Evolutionary conservation across 2,329 filamentous ascomycete species (phyloP).

Genomic region (Exophiala sp.): DNA sequence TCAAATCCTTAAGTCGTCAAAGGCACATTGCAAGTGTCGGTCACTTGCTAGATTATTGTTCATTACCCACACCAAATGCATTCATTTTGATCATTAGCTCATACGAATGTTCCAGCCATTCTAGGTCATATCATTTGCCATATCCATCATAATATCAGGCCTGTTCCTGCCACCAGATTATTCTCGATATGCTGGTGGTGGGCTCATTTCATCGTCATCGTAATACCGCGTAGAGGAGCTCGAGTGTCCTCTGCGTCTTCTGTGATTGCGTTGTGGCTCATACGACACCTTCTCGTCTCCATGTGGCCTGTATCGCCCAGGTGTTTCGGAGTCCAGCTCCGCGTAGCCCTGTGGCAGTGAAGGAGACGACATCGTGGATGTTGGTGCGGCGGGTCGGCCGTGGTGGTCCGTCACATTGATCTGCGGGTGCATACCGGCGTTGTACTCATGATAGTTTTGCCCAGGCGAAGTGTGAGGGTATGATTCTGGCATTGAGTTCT

Average conservation of each 20-base stretch:
- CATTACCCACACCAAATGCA: too few relatives aligned
- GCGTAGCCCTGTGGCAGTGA: slow-evolving; percentile 9
- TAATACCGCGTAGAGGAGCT: slow-evolving; percentile 2
- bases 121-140: background rate
- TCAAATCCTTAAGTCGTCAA: too few relatives aligned
- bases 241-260: background rate
- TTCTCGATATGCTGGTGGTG: slow-evolving; percentile 20
- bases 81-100: too few relatives aligned
- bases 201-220: slow-evolving; percentile 8
- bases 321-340: slow-evolving; percentile 20
- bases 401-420: slow-evolving; percentile 9
- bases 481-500: slow-evolving; percentile 6
- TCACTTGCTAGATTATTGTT: too few relatives aligned
- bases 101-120: too few relatives aligned
- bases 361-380: background rate
- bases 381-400: background rate
- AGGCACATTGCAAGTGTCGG: too few relatives aligned
- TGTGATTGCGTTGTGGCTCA: background rate
- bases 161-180: background rate
- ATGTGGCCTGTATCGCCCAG: slow-evolving; percentile 14
- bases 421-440: slow-evolving; percentile 8
- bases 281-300: slow-evolving; percentile 6
- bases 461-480: background rate
- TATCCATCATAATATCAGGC: background rate
- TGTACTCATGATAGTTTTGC: background rate